Evolutionary conservation across 176 grass and related monocot species (phyloP), one percentile per base, ranked within the genome.

Genomic region (Carex parvula): DNA sequence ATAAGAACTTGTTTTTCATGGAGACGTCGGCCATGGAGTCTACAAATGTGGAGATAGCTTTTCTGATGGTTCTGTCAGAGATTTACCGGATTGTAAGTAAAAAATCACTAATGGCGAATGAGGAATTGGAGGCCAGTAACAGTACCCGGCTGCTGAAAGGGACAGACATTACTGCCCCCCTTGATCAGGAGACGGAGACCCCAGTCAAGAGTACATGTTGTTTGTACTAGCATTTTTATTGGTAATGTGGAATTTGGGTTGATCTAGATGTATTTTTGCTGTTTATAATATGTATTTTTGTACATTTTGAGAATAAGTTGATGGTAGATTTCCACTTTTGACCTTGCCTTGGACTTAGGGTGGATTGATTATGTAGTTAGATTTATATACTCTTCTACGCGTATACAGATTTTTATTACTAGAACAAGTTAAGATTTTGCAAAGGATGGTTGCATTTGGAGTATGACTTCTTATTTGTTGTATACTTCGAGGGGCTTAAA

Each of bases 1-100:
- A 92, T 73, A 88, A 94, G 63, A 90, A 85, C 50, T 82, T 94
- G 55, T 92, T 94, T 86, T 94, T 94, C 87, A 77, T 94, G 58
- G 92, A 94, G 75, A 90, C 92, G 0, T 90, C 87, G 17, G 90
- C 90, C 11, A 82, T 91, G 7, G 85, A 91, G 32, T 78, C 89
- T 59, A 90, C 86, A 6, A 92, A 94, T 6, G 86, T 94, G 7
- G 90, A 90, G 64, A 90, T 65, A 79, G 88, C 92, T 56, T 94
- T 92, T 64, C 86, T 86, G 74, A 92, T 86, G 53, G 84, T 92
- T n/a, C 53, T 94, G 63, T 90, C 89, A 4, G 92, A 94, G 41
- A 94, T 94, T 26, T 94, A 88, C 57, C 91, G 89, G 61, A 88
- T 90, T 20, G 69, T 90, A 56, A 92, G 86, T 85, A 88, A 85